These are phyloP conservation scores for Pelargonium cotyledonis DNA, from an alignment of 441 rosid genomes.

Conservation along the genomic window DNA sequence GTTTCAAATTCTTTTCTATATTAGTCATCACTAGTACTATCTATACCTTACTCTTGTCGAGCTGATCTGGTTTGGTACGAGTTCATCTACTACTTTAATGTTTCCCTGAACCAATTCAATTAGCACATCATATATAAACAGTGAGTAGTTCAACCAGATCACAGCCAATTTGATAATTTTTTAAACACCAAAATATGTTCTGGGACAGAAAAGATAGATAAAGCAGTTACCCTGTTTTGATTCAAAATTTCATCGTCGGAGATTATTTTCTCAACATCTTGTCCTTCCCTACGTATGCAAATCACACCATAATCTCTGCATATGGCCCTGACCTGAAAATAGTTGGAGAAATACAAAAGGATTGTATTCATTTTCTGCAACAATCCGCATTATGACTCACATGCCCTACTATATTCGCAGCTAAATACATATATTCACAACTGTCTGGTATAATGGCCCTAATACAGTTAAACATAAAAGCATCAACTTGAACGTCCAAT, in stretches of 20 bases:
- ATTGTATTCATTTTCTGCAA: background rate
- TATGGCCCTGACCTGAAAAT: slow-evolving; percentile 48
- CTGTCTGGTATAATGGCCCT: background rate
- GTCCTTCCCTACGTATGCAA: slow-evolving; percentile 80
- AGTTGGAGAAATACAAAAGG: background rate
- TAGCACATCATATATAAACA: background rate
- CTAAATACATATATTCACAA: background rate
- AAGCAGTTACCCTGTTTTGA: slow-evolving; percentile 40
- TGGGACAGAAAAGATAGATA: background rate
- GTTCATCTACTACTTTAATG: slow-evolving; percentile 49
- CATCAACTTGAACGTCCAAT: background rate
- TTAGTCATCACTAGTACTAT: background rate
- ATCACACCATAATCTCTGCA: slow-evolving; percentile 72
- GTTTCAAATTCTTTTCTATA: background rate
- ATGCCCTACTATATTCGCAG: too few species aligned
- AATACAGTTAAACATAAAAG: background rate
- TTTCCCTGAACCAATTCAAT: background rate
- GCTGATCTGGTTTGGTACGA: slow-evolving; percentile 70
- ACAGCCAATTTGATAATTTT: background rate
- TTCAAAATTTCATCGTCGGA: slow-evolving; percentile 42
- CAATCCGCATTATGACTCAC: background rate
- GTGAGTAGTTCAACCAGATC: too few species aligned
- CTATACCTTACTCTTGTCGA: slow-evolving; percentile 63
- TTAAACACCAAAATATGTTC: background rate
- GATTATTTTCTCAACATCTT: slow-evolving; percentile 53